Conservation (phyloP, 805 yeast genomes). For the Yarrowia hollandica region DNA sequence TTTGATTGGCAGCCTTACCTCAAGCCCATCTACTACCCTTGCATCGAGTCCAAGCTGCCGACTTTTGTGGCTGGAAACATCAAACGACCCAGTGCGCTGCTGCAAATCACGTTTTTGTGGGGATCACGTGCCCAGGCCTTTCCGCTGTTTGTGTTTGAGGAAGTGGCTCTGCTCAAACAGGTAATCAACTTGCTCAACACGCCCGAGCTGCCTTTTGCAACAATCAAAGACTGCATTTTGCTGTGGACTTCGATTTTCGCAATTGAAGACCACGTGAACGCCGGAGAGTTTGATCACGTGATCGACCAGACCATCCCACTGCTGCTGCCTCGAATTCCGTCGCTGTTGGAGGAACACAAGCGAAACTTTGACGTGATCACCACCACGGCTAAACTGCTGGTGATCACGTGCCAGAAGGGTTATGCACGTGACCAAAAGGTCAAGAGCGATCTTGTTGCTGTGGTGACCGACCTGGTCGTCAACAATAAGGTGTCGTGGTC, state of each 20-base stretch:
- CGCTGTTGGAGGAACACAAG: constrained; percentile 32
- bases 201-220: constrained; percentile 64
- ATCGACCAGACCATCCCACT: constrained; percentile 38
- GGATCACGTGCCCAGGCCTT: constrained; percentile 49
- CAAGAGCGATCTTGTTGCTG: constrained; percentile 52
- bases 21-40: constrained; percentile 51
- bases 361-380: constrained; percentile 32
- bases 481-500: constrained; percentile 38
- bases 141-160: constrained; percentile 56
- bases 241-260: constrained; percentile 52
- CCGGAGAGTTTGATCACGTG: constrained; percentile 36
- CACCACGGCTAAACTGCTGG: constrained; percentile 34
- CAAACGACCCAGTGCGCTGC: constrained; percentile 77
- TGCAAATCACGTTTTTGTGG: constrained; percentile 66
- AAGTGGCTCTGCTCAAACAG: constrained; percentile 55
- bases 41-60: constrained; percentile 64
- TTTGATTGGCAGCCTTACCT: constrained; percentile 55
- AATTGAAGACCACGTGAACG: constrained; percentile 49
- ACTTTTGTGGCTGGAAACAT: constrained; percentile 74
- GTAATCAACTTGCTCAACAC: constrained; percentile 56
- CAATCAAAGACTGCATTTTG: constrained; percentile 50
- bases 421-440: constrained; percentile 58
- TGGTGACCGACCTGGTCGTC: constrained; percentile 62
- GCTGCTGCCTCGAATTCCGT: constrained; percentile 36
- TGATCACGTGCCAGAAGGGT: constrained; percentile 49